These are phyloP conservation scores for Malassezia yamatoensis DNA, from an alignment of 1,284 basidiomycete genomes.

Conservation along the genomic window DNA sequence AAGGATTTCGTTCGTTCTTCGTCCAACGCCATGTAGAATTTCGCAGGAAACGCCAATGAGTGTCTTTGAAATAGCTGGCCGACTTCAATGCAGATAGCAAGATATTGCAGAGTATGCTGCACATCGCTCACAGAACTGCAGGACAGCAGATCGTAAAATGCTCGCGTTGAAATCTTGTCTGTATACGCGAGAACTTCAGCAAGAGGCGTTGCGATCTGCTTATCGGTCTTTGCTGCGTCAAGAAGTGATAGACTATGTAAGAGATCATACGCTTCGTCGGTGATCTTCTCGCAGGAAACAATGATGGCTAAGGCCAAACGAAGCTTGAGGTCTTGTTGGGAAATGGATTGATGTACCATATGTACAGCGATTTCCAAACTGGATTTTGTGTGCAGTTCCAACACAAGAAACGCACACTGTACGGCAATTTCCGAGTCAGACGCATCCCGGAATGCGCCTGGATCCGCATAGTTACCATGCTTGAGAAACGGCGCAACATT, in stretches of 20 bases:
- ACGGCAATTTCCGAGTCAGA: background rate
- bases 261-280: background rate
- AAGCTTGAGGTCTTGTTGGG: background rate
- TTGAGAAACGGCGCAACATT: conserved; percentile 7
- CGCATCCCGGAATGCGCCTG: background rate
- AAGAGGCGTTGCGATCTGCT: background rate
- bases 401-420: conserved; percentile 1
- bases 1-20: background rate
- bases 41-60: background rate
- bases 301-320: conserved; percentile 8
- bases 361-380: background rate
- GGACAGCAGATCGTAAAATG: background rate
- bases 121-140: background rate
- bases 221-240: background rate
- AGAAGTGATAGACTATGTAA: background rate
- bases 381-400: background rate
- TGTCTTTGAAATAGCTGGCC: background rate
- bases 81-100: background rate
- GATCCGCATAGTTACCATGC: conserved; percentile 11
- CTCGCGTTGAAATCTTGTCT: background rate
- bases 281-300: background rate
- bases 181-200: background rate
- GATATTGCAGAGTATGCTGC: background rate
- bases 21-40: background rate
- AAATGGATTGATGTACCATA: background rate